Evolutionary conservation across 345 rosid genomes (phyloP).

Genomic region (Lepidium africanum): DNA sequence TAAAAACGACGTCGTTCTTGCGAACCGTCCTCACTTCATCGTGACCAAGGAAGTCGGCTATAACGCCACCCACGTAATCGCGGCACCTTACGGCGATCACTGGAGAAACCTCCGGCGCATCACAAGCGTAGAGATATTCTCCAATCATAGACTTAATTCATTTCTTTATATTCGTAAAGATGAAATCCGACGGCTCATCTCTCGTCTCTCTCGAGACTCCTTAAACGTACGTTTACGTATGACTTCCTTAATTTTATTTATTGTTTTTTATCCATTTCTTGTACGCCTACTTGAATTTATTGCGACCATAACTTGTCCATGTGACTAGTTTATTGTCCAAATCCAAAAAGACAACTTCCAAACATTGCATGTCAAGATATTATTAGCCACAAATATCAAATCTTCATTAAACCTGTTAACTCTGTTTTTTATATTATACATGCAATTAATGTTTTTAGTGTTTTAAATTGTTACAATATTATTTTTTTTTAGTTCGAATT

Average conservation of each 20-base stretch:
- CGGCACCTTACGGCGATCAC: constrained; percentile 35
- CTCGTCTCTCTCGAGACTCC: background rate
- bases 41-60: constrained; percentile 22
- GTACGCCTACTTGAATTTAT: too few relatives aligned
- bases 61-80: constrained; percentile 20
- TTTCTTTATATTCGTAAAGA: constrained; percentile 20
- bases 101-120: constrained; percentile 55
- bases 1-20: constrained; percentile 37
- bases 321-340: background rate
- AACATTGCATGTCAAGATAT: too few relatives aligned
- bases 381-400: too few relatives aligned
- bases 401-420: too few relatives aligned
- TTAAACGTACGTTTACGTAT: background rate
- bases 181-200: constrained; percentile 29
- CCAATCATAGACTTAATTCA: constrained; percentile 24
- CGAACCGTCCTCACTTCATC: constrained; percentile 31
- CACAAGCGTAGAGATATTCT: constrained; percentile 33
- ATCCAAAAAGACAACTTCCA: too few relatives aligned
- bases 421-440: too few relatives aligned
- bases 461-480: too few relatives aligned
- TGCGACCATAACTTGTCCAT: background rate
- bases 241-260: background rate
- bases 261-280: background rate
- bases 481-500: too few relatives aligned
- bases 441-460: too few relatives aligned